These are phyloP conservation scores for Capsicum chinense DNA, from an alignment of 257 asterid species.

Conservation along the genomic window DNA sequence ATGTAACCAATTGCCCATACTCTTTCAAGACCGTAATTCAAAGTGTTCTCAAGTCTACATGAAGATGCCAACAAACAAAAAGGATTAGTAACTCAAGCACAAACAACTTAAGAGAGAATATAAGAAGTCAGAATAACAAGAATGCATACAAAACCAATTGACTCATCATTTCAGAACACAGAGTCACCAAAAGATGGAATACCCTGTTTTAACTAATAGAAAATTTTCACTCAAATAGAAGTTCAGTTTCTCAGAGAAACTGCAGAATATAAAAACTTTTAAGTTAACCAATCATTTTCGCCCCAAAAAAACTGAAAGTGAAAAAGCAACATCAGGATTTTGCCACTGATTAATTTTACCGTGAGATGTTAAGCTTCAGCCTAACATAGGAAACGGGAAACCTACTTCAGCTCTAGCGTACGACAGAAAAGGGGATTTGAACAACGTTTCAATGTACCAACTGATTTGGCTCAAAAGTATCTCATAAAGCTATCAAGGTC, in stretches of 20 bases:
- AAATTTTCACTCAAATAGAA: neutral
- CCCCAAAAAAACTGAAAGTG: neutral
- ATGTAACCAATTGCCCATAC: slow-evolving; percentile 97
- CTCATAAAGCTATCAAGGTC: neutral
- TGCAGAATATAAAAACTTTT: neutral
- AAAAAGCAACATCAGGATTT: neutral
- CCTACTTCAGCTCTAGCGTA: neutral
- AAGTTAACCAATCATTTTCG: neutral
- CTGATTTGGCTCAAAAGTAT: slow-evolving; percentile 16
- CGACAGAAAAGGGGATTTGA: neutral
- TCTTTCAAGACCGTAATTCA: slow-evolving; percentile 97
- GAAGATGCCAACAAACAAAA: slow-evolving; percentile 24
- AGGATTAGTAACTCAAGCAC: slow-evolving; percentile 7
- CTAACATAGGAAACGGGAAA: neutral
- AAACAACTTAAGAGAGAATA: neutral
- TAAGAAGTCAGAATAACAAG: neutral
- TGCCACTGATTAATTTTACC: neutral
- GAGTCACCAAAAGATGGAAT: neutral
- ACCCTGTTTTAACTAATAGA: neutral
- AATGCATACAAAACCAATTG: neutral
- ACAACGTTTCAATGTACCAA: neutral
- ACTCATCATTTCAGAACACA: slow-evolving; percentile 19
- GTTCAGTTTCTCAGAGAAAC: slow-evolving; percentile 6
- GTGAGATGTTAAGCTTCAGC: slow-evolving; percentile 11
- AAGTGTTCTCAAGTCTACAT: slow-evolving; percentile 90